Conservation (phyloP, 495 filamentous ascomycete species). For the Staphylotrichum longicolle region DNA sequence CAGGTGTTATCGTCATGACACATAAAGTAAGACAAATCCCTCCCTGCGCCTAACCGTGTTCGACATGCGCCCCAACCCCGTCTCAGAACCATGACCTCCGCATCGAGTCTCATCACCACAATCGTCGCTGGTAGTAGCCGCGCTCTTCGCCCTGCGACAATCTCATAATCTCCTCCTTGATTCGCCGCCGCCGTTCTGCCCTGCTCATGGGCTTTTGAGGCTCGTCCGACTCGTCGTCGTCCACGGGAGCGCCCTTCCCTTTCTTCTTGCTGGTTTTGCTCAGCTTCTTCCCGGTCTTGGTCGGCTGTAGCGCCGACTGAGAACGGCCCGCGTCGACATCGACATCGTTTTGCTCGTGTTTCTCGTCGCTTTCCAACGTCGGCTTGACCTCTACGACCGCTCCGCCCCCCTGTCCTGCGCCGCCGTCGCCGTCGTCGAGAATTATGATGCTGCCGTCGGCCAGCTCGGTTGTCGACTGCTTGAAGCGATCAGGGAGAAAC, state of each 20-base stretch:
- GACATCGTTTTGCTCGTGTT: background rate
- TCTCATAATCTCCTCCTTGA: slow-evolving; percentile 51
- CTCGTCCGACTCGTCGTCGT: background rate
- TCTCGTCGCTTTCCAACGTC: slow-evolving; percentile 27
- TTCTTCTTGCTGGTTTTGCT: slow-evolving; percentile 8
- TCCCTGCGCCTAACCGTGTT: background rate
- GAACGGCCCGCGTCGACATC: background rate
- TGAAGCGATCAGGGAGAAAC: slow-evolving; percentile 43
- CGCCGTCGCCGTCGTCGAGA: slow-evolving; percentile 24
- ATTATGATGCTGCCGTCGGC: slow-evolving; percentile 38
- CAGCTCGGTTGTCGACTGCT: slow-evolving; percentile 36
- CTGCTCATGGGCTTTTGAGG: slow-evolving; percentile 39
- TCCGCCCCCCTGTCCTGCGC: slow-evolving; percentile 7
- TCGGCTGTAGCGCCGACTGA: background rate
- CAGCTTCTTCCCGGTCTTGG: slow-evolving; percentile 10
- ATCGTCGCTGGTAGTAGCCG: slow-evolving; percentile 47
- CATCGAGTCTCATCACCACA: slow-evolving; percentile 36
- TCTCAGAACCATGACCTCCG: background rate
- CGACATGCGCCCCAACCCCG: background rate
- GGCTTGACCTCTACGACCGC: slow-evolving; percentile 35
- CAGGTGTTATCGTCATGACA: too few relatives aligned
- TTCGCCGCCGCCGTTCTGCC: slow-evolving; percentile 48
- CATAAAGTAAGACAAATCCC: too few relatives aligned
- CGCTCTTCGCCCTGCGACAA: slow-evolving; percentile 38
- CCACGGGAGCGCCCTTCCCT: background rate